Base-by-base conservation (phyloP, 257 asterid species). In the Vinca minor region DNA sequence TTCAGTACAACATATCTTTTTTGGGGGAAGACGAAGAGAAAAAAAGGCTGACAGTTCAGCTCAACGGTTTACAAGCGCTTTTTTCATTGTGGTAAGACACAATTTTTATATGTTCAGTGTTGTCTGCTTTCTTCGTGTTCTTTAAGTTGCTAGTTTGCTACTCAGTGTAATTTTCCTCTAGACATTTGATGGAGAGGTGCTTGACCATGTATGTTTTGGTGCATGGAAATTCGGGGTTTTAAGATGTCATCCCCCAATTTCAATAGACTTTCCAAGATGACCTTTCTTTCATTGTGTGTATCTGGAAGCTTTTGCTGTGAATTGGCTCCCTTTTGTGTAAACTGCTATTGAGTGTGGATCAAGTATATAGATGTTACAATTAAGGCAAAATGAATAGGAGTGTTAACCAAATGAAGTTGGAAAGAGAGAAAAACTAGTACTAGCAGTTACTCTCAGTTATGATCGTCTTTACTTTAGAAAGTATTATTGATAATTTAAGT, bases 21-120 rank as follows among this genome's bases (percentile, higher is more conserved):
- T 66, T 60, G 56, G 70, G 76, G 53, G 76, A 60, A 66, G 72
- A 63, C 39, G 72, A 62, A 66, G 76, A 53, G 65, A 61, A 60
- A 57, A 56, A 66, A 66, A 14, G 76, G 72, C 59, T 72, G 76
- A 66, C 67, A 58, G 65, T 66, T 66, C 59, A 59, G 68, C 68
- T 45, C 39, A 26, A 64, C 35, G 56, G 31, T 69, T 48, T 65
- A 41, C 69, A 21, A 53, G 63, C 64, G 49, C 25, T 66, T 23
- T 65, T 71, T 71, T 71, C 38, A 35, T 23, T 7, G 59, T 64
- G 76, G 76, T 71, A 71, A 71, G 76, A 47, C 52, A 13, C 47
- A 41, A 57, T 14, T 31, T 71, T 34, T 39, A 34, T 53, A 68
- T 68, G 36, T 55, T 14, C 36, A n/a, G 18, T 15, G 29, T 62